A percentile compares a stretch with the other conserved stretches of the same genome.
These are phyloP conservation scores for Primulina tabacum DNA, from an alignment of 257 asterid genomes.

Conservation along the genomic window DNA sequence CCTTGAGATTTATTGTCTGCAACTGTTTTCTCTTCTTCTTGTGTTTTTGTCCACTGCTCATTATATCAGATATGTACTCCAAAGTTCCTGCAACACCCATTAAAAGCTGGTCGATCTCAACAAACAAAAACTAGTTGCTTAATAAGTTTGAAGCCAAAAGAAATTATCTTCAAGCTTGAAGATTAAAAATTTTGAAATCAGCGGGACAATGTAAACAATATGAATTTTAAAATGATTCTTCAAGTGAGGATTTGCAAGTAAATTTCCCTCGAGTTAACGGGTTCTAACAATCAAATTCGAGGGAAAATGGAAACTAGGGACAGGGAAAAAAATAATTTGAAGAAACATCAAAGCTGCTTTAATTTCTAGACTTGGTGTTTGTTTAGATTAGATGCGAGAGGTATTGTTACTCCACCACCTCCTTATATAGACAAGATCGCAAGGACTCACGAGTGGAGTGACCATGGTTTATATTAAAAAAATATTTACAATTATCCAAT, in stretches of 20 bases:
- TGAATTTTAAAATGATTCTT: background rate
- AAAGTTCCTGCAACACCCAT: slow-evolving; percentile 81
- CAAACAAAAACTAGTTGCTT: too few relatives aligned
- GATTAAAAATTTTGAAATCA: too few relatives aligned
- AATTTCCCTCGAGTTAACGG: background rate
- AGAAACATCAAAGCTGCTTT: background rate
- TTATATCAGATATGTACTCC: slow-evolving; percentile 67
- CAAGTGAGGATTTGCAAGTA: background rate
- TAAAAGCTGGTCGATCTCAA: too few relatives aligned
- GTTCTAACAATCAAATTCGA: too few relatives aligned
- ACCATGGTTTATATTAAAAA: too few relatives aligned
- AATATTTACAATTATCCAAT: too few relatives aligned
- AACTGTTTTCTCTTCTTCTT: slow-evolving; percentile 57
- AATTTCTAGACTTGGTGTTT: background rate
- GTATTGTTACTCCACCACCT: background rate
- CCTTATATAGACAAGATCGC: background rate
- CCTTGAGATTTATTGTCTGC: slow-evolving; percentile 72
- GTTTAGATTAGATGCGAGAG: background rate
- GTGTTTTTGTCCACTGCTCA: slow-evolving; percentile 50
- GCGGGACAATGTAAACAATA: background rate
- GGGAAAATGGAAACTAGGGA: background rate
- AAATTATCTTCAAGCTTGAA: background rate
- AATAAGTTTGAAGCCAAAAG: background rate
- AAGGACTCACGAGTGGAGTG: too few relatives aligned
- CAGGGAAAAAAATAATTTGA: too few relatives aligned